A percentile compares a stretch with the other conserved stretches of the same genome.
These are phyloP conservation scores for Rhodotorula taiwanensis DNA, from an alignment of 768 basidiomycete species.

Conservation along the genomic window DNA sequence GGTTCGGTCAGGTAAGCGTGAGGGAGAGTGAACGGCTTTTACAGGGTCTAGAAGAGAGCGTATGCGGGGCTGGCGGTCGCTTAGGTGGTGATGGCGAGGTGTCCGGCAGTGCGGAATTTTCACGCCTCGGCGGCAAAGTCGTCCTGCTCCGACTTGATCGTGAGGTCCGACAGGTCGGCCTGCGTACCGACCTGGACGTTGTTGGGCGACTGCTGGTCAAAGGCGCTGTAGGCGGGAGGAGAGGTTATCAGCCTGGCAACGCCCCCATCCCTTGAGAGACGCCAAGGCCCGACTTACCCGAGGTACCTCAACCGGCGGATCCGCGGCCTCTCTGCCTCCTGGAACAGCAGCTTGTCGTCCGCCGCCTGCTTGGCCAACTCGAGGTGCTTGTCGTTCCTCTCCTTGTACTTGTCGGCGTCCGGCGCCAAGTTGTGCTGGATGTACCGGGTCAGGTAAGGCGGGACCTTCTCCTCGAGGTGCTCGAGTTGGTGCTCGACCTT, in stretches of 20 bases:
- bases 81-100: too few relatives aligned
- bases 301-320: slow-evolving; percentile 45
- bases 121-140: slow-evolving; percentile 19
- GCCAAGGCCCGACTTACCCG: slow-evolving; percentile 39
- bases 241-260: background rate
- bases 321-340: slow-evolving; percentile 47
- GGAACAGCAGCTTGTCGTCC: slow-evolving; percentile 46
- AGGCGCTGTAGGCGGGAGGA: slow-evolving; percentile 38
- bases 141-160: slow-evolving; percentile 42
- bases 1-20: too few relatives aligned
- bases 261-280: background rate
- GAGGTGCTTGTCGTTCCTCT: slow-evolving; percentile 46
- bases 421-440: slow-evolving; percentile 43
- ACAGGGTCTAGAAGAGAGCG: too few relatives aligned
- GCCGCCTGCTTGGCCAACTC: slow-evolving; percentile 43
- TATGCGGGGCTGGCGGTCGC: too few relatives aligned
- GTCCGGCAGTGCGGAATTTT: too few relatives aligned
- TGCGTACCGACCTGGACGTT: slow-evolving; percentile 44
- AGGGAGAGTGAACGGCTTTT: too few relatives aligned
- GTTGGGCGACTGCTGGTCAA: slow-evolving; percentile 46
- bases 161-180: slow-evolving; percentile 44
- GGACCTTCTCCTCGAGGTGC: background rate
- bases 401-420: slow-evolving; percentile 42
- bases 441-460: slow-evolving; percentile 41
- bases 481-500: slow-evolving; percentile 28